Evolutionary conservation across 768 basidiomycete species (phyloP), one percentile per base, ranked within the genome.

Genomic region (Lentinula boryana): DNA sequence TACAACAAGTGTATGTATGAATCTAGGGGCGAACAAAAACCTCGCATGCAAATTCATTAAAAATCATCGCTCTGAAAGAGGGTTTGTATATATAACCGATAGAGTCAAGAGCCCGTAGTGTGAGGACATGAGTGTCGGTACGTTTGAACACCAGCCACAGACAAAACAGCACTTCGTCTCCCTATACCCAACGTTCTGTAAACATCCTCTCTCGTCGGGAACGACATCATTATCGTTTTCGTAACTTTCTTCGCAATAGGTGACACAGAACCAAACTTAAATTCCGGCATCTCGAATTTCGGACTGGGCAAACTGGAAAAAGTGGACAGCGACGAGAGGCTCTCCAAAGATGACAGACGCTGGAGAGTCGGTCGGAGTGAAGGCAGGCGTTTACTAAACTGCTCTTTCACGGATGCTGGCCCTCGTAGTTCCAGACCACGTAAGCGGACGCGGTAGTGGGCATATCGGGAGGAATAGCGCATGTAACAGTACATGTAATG

Each of bases 371-470:
- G 55, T 27, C 55, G 40, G 13, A 41, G 36, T 10, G 40, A 43
- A 23, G 55, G 38, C 6, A 56, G 13, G 10, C 36, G 23, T 15
- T 43, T 36, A 27, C 23, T 49, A n/a, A 48, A n/a, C 36, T 48
- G 44, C 57, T 35, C 57, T n/a, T 33, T 50, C 12, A 58, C 57
- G 15, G 57, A 38, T 43, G 13, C 27, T 35, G 41, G 23, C 41
- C 54, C 54, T 40, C 54, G 41, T 12, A 40, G 23, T 15, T 18
- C 36, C n/a, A 40, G 9, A 16, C 54, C 35, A 27, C 54, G 54
- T n/a, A 51, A 51, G 15, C 57, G 27, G 2, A 44, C 48, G n/a
- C 57, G 57, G 23, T 58, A 58, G 49, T 58, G 57, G 16, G 53
- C 53, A 23, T 54, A 54, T 23, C 53, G 18, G 2, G 53, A 54